Conservation (phyloP, 495 filamentous ascomycete species). For the Elaphomyces granulatus region DNA sequence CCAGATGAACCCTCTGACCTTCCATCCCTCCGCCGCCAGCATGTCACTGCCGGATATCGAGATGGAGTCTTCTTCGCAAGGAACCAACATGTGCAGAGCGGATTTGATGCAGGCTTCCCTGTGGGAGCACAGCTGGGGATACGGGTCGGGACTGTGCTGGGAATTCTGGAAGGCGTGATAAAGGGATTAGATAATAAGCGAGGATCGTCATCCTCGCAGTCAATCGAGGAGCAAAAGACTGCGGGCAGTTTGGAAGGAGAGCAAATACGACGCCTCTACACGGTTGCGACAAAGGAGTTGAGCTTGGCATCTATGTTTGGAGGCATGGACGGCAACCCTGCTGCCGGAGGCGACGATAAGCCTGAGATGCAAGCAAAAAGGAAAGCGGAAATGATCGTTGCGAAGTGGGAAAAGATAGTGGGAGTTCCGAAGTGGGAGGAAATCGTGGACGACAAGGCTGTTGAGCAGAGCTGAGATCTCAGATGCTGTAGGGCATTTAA, state of each 20-base stretch:
- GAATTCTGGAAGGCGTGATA: slow-evolving; percentile 52
- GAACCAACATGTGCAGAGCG: slow-evolving; percentile 51
- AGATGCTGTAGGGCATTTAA: too few relatives aligned
- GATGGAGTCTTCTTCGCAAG: slow-evolving; percentile 70
- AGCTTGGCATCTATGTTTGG: slow-evolving; percentile 48
- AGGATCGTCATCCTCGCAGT: background rate
- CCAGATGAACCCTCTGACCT: slow-evolving; percentile 46
- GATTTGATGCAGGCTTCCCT: slow-evolving; percentile 78
- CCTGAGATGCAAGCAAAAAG: slow-evolving; percentile 14
- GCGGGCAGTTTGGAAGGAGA: slow-evolving; percentile 16
- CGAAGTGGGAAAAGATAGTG: slow-evolving; percentile 37
- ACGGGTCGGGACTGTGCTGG: slow-evolving; percentile 53
- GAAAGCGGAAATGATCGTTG: slow-evolving; percentile 28
- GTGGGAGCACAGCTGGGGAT: slow-evolving; percentile 68
- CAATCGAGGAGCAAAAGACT: slow-evolving; percentile 11
- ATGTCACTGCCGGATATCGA: slow-evolving; percentile 80
- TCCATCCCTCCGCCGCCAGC: slow-evolving; percentile 56
- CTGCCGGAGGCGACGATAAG: slow-evolving; percentile 2
- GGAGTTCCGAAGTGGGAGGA: slow-evolving; percentile 28
- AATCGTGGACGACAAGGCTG: slow-evolving; percentile 22
- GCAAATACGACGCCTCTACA: slow-evolving; percentile 28
- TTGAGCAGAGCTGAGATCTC: too few relatives aligned
- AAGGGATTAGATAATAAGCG: slow-evolving; percentile 15
- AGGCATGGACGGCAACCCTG: slow-evolving; percentile 19
- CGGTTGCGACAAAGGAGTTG: slow-evolving; percentile 45